Evolutionary conservation across 768 basidiomycete genomes (phyloP), one percentile per base, ranked within the genome.

Genomic region (Cystofilobasidium macerans): DNA sequence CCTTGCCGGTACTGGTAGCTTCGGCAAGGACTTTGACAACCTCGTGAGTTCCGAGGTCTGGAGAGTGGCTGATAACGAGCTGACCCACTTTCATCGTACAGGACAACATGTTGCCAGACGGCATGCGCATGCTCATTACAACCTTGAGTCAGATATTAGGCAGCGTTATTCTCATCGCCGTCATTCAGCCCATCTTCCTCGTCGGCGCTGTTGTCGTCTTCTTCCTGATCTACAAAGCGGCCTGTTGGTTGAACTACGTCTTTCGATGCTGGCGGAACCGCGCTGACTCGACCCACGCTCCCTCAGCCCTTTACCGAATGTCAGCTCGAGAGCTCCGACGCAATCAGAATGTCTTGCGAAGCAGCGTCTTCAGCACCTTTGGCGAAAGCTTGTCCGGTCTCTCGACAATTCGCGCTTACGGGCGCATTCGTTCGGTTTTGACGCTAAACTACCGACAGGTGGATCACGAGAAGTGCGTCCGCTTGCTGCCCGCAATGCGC

Each of bases 371-470:
- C 73, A 85, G 89, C 0, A 91, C 94, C 74, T 95, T 95, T 76
- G 88, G 89, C 2, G 92, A 95, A 77, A 87, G 86, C 26, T 79
- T 95, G 20, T 85, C 86, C 18, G 93, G 93, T 22, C 76, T 94
- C 43, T 81, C 87, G 1, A 74, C 72, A 0, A 70, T 75, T n/a
- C 57, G 61, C 40, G 89, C 90, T 0, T 95, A 95, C 69, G 85
- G 86, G 11, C 91, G 89, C 74, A 74, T 94, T 68, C 85, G 83
- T 2, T 81, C 91, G 13, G 95, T 95, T 79, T 76, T 80, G 48
- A 74, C 75, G 6, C 87, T 89, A 63, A 98, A 93, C 71, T 79
- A 84, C 69, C 78, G 80, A n/a, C 79, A 83, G 22, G 80, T 92
- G 36, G 86, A 95, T 69, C 77, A 87, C 30, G 92, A 98, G 32